These are phyloP conservation scores for Apium graveolens DNA, from an alignment of 129 eudicot genomes.

Conservation along the genomic window DNA sequence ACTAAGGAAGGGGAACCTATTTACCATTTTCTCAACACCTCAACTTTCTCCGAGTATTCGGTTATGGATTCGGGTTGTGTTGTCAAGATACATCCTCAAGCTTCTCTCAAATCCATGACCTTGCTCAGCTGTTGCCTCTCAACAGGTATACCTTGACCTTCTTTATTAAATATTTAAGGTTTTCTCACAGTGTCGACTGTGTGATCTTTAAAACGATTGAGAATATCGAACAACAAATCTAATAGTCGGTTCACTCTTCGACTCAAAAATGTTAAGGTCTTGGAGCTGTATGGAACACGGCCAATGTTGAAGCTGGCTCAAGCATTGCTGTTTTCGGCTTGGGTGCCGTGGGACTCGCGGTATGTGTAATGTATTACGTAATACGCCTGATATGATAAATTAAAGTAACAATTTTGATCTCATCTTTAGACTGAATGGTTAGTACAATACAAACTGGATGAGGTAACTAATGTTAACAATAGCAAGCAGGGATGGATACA, in stretches of 20 bases:
- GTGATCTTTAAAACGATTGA: too few relatives aligned
- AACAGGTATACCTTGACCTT: constrained; percentile 40
- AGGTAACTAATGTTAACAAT: too few relatives aligned
- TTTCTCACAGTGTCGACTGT: too few relatives aligned
- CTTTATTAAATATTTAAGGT: too few relatives aligned
- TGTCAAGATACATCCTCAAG: constrained; percentile 41
- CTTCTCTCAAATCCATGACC: constrained; percentile 44
- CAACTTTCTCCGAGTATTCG: constrained; percentile 56
- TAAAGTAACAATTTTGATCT: too few relatives aligned
- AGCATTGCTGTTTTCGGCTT: constrained; percentile 60
- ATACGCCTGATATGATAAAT: too few relatives aligned
- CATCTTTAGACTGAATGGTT: too few relatives aligned
- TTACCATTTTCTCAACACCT: constrained; percentile 62
- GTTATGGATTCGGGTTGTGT: constrained; percentile 56
- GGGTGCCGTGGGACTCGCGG: constrained; percentile 74
- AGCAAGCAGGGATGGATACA: too few relatives aligned
- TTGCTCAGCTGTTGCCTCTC: constrained; percentile 67
- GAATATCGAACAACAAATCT: too few relatives aligned
- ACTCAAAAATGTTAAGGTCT: constrained; percentile 21
- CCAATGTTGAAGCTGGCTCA: constrained; percentile 41
- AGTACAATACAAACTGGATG: too few relatives aligned
- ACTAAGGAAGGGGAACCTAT: constrained; percentile 39
- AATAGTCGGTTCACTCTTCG: too few relatives aligned
- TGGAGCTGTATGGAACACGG: constrained; percentile 73
- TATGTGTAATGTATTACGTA: constrained; percentile 11